Conservation (phyloP, 129 eudicot genomes). For the Glebionis coronaria region DNA sequence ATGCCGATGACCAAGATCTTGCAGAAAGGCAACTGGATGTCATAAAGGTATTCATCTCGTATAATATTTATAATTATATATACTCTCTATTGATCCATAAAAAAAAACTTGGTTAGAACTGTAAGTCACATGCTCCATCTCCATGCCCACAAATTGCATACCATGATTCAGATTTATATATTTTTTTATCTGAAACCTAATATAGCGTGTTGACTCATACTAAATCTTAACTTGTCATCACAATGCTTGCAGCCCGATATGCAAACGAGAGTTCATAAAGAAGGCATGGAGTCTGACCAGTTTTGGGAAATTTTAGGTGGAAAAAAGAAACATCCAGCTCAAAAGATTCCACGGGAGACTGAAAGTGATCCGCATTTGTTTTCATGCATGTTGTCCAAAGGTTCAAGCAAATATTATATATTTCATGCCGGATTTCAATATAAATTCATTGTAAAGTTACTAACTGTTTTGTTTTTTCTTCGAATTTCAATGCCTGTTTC, state of each 20-base stretch:
- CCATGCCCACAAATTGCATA: no score
- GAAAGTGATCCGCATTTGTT: conserved; percentile 93
- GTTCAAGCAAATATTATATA: conserved; percentile 26
- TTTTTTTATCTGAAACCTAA: not conserved
- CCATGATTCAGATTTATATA: not conserved
- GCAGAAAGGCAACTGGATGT: conserved; percentile 84
- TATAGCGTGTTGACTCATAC: not conserved
- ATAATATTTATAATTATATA: no score
- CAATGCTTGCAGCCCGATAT: conserved; percentile 69
- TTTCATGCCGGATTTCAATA: not conserved
- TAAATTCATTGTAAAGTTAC: not conserved
- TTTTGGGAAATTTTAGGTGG: conserved; percentile 92
- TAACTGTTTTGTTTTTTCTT: conserved; percentile 18
- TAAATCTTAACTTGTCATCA: conserved; percentile 9
- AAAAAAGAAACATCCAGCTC: conserved; percentile 51
- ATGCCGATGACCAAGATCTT: conserved; percentile 73
- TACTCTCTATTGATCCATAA: no score
- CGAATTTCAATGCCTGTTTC: conserved; percentile 15
- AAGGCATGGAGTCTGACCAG: conserved; percentile 76
- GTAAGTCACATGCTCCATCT: no score
- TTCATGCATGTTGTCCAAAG: conserved; percentile 63
- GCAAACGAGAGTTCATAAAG: conserved; percentile 65
- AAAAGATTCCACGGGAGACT: conserved; percentile 53
- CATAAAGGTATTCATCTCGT: conserved; percentile 49
- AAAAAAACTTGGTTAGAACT: no score